Base-by-base conservation (phyloP, 495 filamentous ascomycete species). In the Penicillium robsamsonii region DNA sequence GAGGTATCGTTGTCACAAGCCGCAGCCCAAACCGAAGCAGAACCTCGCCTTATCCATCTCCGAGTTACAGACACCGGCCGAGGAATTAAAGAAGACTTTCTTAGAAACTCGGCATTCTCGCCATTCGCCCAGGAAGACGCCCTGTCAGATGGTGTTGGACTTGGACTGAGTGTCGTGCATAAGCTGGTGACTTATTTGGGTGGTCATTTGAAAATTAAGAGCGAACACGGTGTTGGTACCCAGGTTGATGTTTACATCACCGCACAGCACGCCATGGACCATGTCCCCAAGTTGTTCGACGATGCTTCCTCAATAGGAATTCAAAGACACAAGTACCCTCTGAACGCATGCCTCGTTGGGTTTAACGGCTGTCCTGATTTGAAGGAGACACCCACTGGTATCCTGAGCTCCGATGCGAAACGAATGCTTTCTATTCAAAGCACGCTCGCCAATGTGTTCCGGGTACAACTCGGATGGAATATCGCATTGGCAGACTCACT, bases 111-210 rank as follows among this genome's bases (percentile, higher is more conserved):
- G 12, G 67, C 90, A 0, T 93, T 84, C 63, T 82, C 79, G 12
- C 86, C 88, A 0, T 93, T 92, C 58, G 72, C 82, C 0, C 89
- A 93, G 55, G 88, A 92, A 64, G 80, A 89, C 57, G 70, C 74
- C 2, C 74, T 88, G 12, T 77, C 82, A 0, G 76, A 81, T 10
- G 89, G 89, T 12, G 83, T 86, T 7, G 89, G 89, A 1, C 76
- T 90, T 1, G 87, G 87, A 0, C 76, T 92, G 33, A 83, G 81
- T 42, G 84, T 91, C 46, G 84, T 90, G 0, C 80, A 80, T 20
- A 85, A 88, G 48, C 79, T 92, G 10, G 75, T 89, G 5, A 75
- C 72, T 29, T 79, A 77, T 35, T 72, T 92, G 2, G 75, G 77
- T 6, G 85, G 88, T 0, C 69, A 75, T 4, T 80, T 92, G 35